phyloP scores from a whole-genome alignment of 2,329 filamentous ascomycete genomes.

The Ascomycota sp. region DNA sequence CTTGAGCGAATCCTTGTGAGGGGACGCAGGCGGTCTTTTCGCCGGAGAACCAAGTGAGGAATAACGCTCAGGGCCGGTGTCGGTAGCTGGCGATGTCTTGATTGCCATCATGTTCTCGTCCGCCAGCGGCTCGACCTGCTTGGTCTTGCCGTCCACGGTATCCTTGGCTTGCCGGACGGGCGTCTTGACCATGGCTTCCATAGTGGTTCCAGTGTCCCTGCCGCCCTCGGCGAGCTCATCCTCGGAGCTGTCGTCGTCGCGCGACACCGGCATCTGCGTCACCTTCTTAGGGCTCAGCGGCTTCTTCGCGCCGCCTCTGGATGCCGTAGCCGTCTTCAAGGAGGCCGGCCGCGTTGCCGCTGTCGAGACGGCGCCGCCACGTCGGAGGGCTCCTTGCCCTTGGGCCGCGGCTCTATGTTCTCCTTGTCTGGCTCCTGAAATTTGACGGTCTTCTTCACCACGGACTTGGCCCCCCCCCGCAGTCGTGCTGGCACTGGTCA shows the following conservation, averaged over 20 bases:
- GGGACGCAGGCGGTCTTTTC: constrained; percentile 29
- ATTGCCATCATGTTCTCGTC: constrained; percentile 4
- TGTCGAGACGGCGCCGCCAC: constrained; percentile 10
- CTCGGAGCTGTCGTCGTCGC: constrained; percentile 28
- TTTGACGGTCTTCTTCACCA: constrained; percentile 38
- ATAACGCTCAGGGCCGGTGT: background rate
- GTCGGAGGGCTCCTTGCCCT: constrained; percentile 14
- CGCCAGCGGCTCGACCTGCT: background rate
- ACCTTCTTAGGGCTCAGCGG: constrained; percentile 46
- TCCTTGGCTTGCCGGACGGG: no score
- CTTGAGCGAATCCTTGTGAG: constrained; percentile 32
- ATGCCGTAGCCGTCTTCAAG: constrained; percentile 11
- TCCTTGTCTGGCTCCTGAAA: constrained; percentile 47
- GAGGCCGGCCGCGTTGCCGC: constrained; percentile 14
- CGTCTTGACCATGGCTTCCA: no score
- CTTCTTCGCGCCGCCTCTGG: constrained; percentile 14
- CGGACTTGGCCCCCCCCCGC: constrained; percentile 19
- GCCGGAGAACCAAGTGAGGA: constrained; percentile 29
- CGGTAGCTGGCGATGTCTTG: constrained; percentile 6
- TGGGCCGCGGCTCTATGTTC: constrained; percentile 27
- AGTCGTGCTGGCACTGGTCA: no score
- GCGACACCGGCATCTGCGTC: constrained; percentile 29
- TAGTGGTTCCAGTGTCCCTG: no score
- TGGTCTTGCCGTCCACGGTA: no score
- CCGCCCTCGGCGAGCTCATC: constrained; percentile 38